phyloP scores from a whole-genome alignment of 2,329 filamentous ascomycete genomes.

The Penicillium vulpinum region DNA sequence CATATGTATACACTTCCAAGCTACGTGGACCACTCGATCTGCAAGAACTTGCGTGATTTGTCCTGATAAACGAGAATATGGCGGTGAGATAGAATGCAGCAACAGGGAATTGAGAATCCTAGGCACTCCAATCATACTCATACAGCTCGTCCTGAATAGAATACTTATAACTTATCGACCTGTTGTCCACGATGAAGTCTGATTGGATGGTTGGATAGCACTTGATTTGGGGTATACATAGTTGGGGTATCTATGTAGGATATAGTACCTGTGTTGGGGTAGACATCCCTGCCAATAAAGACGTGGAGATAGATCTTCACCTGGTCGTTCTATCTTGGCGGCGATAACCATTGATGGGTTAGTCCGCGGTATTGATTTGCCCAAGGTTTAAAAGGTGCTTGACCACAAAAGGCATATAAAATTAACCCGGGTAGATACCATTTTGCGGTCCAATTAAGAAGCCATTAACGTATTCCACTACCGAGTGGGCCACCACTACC shows the following conservation, averaged over 20 bases:
- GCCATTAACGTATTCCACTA: neutral
- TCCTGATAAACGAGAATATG: constrained; percentile 57
- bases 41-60: constrained; percentile 59
- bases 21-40: constrained; percentile 64
- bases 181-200: constrained; percentile 57
- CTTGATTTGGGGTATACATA: neutral
- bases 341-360: neutral
- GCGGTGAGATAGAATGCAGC: constrained; percentile 59
- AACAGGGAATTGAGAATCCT: constrained; percentile 62
- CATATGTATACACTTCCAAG: constrained; percentile 57
- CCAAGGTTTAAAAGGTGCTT: too few relatives aligned
- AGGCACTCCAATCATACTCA: constrained; percentile 61
- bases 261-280: neutral
- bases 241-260: neutral
- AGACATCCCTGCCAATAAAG: neutral
- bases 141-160: constrained; percentile 59
- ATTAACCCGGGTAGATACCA: neutral
- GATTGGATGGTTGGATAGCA: neutral
- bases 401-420: neutral
- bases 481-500: too few relatives aligned
- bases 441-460: neutral
- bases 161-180: constrained; percentile 53
- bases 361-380: neutral
- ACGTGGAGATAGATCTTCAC: neutral
- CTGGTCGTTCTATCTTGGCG: neutral